Percentiles rank a stretch among this genome's conserved stretches.
These are phyloP conservation scores for Ceratobasidium sp. DNA, from an alignment of 1,284 basidiomycete species.

Conservation along the genomic window DNA sequence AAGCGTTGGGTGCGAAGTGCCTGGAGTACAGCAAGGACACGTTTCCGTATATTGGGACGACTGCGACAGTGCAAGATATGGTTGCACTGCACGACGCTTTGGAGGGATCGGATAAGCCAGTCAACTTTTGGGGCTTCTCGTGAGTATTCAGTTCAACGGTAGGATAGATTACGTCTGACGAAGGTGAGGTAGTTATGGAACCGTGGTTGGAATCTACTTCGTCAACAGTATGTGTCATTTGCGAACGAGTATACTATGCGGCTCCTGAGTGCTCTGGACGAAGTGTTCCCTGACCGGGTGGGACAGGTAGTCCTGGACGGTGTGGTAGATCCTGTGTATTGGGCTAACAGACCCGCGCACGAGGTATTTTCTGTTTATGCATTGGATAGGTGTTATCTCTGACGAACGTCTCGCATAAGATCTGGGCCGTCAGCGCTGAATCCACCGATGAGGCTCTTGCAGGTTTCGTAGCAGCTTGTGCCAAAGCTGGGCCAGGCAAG, in stretches of 20 bases:
- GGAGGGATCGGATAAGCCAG: conserved; percentile 12
- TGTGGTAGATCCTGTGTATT: conserved; percentile 23
- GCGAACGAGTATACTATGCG: no score
- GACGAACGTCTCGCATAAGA: not conserved
- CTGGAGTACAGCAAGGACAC: not conserved
- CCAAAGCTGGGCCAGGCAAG: conserved; percentile 16
- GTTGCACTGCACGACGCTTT: conserved; percentile 25
- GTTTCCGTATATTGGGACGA: conserved; percentile 22
- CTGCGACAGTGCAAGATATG: conserved; percentile 31
- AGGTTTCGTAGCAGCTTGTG: conserved; percentile 30
- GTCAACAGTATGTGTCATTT: no score
- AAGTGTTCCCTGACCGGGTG: conserved; percentile 30
- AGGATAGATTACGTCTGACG: no score
- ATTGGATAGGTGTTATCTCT: not conserved
- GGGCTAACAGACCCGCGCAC: conserved; percentile 18
- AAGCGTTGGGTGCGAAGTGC: not conserved
- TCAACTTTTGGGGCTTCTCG: conserved; percentile 24
- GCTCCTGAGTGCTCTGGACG: no score
- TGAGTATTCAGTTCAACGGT: no score
- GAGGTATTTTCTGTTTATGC: conserved; percentile 9
- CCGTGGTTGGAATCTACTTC: no score
- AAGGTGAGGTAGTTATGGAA: no score
- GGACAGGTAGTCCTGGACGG: conserved; percentile 26
- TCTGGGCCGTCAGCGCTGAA: conserved; percentile 11
- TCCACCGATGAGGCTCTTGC: conserved; percentile 24